Evolutionary conservation across 495 filamentous ascomycete species (phyloP), one percentile per base, ranked within the genome.

Genomic region (Daldinia childiae): DNA sequence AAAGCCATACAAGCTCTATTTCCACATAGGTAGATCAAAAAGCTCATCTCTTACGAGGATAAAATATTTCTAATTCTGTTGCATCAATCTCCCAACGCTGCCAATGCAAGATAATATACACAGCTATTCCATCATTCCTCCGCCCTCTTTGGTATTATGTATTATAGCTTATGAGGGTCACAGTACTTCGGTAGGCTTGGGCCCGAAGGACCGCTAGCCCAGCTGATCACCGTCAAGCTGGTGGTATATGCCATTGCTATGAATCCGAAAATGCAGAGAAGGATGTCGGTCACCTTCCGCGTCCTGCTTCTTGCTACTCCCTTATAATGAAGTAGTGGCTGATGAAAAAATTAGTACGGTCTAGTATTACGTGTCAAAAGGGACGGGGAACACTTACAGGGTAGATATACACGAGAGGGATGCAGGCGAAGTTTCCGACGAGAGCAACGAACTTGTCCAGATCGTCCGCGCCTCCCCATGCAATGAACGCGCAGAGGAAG

Each of bases 381-480:
- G 12, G 17, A 41, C 32, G 11, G 11, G 11, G 45, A 14, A 55
- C 51, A 86, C 90, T 82, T 86, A 97, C 94, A 60, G 95, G 96
- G 78, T 99, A 99, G 52, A 99, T 96, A 76, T 97, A 98, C 71
- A 98, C 94, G 69, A 99, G 82, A 30, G 95, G 95, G 76, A 99
- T 93, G 80, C 95, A 99, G 66, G 95, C 95, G 82, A 99, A 98
- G 80, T 93, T 97, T 62, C 95, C 95, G 24, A 98, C 93, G 26
- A 99, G 83, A 15, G 93, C 90, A 19, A 99, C 95, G 77, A 99
- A 98, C 79, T 98, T 98, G 81, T 99, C 95, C 62, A 99, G 84
- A 82, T 98, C 91, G 69, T 92, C 91, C 4, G 95, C 94, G 59
- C 95, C 95, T 64, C 88, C 88, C 94, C 94, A 98, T 1, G 94